Conservation (phyloP, 352 stramenopile species). For the Blastocystis hominis region DNA sequence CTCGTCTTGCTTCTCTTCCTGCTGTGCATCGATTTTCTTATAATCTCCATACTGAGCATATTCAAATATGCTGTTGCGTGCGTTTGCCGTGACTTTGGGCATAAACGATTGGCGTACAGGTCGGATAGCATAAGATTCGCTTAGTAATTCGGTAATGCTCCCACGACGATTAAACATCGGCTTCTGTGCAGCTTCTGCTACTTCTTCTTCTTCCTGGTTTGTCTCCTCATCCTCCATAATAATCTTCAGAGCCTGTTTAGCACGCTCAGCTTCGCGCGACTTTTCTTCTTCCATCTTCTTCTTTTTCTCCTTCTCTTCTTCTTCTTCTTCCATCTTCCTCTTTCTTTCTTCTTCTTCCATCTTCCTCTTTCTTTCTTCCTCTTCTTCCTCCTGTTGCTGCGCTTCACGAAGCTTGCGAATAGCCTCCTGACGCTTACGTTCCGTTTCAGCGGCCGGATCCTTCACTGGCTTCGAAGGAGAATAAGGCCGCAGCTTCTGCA, state of each 20-base stretch:
- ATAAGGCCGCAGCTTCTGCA: background rate
- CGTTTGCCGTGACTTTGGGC: background rate
- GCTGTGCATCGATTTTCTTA: slow-evolving; percentile 1
- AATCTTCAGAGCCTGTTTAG: background rate
- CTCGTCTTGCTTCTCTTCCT: background rate
- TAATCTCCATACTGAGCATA: slow-evolving; percentile 38
- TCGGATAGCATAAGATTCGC: background rate
- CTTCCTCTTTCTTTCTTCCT: background rate
- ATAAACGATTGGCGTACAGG: background rate
- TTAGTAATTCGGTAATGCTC: background rate
- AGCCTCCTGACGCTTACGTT: background rate
- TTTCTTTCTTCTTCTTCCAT: background rate
- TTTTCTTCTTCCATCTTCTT: background rate
- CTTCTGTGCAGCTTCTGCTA: background rate
- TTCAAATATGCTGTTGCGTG: slow-evolving; percentile 34
- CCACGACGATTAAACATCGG: background rate
- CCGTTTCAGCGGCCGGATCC: background rate
- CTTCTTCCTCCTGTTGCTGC: background rate
- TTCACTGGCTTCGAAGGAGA: background rate
- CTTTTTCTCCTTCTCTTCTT: background rate
- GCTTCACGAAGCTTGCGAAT: background rate
- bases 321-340: background rate
- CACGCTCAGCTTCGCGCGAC: background rate
- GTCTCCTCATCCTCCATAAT: background rate
- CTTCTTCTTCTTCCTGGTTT: slow-evolving; percentile 7